phyloP scores from a whole-genome alignment of 2,329 filamentous ascomycete species.

The Claviceps sp. region DNA sequence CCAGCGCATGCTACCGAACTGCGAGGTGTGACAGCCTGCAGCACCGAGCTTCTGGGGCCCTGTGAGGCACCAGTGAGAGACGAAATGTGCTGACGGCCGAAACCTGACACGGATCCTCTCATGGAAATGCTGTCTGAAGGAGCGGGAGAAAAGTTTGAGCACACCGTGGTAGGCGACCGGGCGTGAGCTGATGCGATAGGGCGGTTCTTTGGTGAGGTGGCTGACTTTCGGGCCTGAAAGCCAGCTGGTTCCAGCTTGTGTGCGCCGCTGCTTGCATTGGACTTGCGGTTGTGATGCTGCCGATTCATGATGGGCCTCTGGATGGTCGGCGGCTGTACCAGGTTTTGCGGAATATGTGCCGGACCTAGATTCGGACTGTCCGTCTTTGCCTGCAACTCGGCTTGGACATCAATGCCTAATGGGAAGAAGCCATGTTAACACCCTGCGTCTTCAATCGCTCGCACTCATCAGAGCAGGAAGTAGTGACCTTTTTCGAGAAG shows the following conservation, averaged over 20 bases:
- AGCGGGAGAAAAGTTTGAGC: constrained; percentile 28
- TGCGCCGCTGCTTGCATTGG: constrained; percentile 61
- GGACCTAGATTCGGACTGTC: constrained; percentile 69
- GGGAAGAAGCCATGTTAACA: constrained; percentile 1
- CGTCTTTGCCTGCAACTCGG: constrained; percentile 85
- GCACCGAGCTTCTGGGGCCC: constrained; percentile 18
- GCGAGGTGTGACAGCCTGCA: constrained; percentile 23
- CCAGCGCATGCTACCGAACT: constrained; percentile 24
- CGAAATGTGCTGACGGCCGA: constrained; percentile 19
- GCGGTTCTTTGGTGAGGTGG: constrained; percentile 54
- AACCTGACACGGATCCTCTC: constrained; percentile 22
- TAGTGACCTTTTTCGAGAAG: constrained; percentile 87
- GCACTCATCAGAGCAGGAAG: neutral
- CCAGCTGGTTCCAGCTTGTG: constrained; percentile 53
- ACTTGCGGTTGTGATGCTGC: constrained; percentile 61
- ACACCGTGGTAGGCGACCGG: constrained; percentile 39
- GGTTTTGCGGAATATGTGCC: constrained; percentile 52
- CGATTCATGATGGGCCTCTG: constrained; percentile 72
- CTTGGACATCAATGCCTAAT: constrained; percentile 88
- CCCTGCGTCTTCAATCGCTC: neutral
- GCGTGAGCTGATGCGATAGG: constrained; percentile 72
- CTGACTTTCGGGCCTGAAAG: constrained; percentile 40
- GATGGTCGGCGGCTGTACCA: constrained; percentile 61
- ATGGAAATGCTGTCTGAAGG: constrained; percentile 35
- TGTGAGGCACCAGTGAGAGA: constrained; percentile 15